phyloP scores from a whole-genome alignment of 495 filamentous ascomycete species.

The Neurospora hispaniola region DNA sequence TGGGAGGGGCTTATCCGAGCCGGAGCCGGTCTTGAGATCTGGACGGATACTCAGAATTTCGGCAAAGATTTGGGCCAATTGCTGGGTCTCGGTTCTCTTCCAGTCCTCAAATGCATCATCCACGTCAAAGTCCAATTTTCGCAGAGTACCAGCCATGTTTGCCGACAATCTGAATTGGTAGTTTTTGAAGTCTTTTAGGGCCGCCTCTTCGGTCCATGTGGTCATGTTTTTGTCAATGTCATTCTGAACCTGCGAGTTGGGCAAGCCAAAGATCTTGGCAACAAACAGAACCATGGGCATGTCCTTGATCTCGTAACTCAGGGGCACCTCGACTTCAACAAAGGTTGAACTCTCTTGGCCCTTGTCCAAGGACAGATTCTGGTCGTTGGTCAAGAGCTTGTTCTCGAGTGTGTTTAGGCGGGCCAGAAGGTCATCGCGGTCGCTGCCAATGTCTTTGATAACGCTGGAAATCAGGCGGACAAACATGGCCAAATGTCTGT shows the following conservation, averaged over 20 bases:
- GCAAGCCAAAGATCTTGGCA: slow-evolving; percentile 69
- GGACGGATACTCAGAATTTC: slow-evolving; percentile 79
- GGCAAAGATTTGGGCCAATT: slow-evolving; percentile 86
- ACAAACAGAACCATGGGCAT: slow-evolving; percentile 90
- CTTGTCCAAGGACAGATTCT: slow-evolving; percentile 59
- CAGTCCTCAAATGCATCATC: slow-evolving; percentile 85
- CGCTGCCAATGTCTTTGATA: slow-evolving; percentile 62
- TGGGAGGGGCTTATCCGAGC: slow-evolving; percentile 37
- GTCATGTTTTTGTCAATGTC: slow-evolving; percentile 75
- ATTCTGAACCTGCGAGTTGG: slow-evolving; percentile 62
- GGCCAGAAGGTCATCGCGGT: slow-evolving; percentile 67
- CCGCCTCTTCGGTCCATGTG: slow-evolving; percentile 83
- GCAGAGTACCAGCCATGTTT: slow-evolving; percentile 66
- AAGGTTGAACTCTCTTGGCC: slow-evolving; percentile 46
- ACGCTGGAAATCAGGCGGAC: slow-evolving; percentile 75
- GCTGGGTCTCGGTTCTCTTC: slow-evolving; percentile 74
- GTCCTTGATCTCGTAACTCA: slow-evolving; percentile 89
- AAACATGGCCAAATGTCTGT: slow-evolving; percentile 91
- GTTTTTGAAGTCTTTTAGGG: slow-evolving; percentile 79
- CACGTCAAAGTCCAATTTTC: slow-evolving; percentile 76
- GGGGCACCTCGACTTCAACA: slow-evolving; percentile 66
- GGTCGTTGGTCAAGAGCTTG: slow-evolving; percentile 90
- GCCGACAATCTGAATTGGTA: slow-evolving; percentile 79
- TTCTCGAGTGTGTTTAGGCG: slow-evolving; percentile 76
- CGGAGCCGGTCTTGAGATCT: slow-evolving; percentile 58